Conservation (phyloP, 192 early-diverging fungal genomes). For the Umbelopsis ramanniana region DNA sequence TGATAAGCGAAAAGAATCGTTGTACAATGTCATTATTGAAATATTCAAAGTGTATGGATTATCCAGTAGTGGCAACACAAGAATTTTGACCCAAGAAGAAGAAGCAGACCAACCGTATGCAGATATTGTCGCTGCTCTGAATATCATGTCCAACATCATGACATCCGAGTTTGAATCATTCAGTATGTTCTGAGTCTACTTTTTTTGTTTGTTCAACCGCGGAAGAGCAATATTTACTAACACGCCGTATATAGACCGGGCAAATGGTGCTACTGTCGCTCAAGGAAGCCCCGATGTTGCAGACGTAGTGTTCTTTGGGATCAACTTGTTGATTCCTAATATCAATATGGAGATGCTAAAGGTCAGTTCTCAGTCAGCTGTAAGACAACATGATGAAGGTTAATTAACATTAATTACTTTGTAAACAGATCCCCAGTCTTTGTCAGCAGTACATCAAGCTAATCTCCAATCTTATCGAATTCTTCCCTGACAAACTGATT, state of each 20-base stretch:
- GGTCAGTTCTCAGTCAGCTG: slow-evolving; percentile 36
- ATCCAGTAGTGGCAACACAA: slow-evolving; percentile 53
- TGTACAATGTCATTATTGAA: slow-evolving; percentile 51
- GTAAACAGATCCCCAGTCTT: slow-evolving; percentile 58
- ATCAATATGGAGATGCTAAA: slow-evolving; percentile 74
- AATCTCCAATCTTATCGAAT: slow-evolving; percentile 64
- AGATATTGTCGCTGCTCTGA: slow-evolving; percentile 65
- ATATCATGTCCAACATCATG: slow-evolving; percentile 62
- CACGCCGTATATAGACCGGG: neutral
- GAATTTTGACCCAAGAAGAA: slow-evolving; percentile 45
- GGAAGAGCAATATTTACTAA: neutral
- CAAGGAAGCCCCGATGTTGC: slow-evolving; percentile 45
- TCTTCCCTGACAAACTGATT: slow-evolving; percentile 64
- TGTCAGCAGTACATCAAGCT: slow-evolving; percentile 71
- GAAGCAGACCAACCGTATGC: slow-evolving; percentile 70
- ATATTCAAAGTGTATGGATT: slow-evolving; percentile 61
- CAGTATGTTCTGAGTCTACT: slow-evolving; percentile 32
- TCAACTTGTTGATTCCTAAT: slow-evolving; percentile 71
- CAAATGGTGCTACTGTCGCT: neutral
- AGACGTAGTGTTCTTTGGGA: slow-evolving; percentile 73
- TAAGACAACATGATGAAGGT: neutral
- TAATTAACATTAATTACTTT: neutral
- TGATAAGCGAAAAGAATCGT: slow-evolving; percentile 49
- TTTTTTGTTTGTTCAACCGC: neutral
- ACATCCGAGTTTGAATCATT: slow-evolving; percentile 60